Evolutionary conservation across 2,329 filamentous ascomycete species (phyloP).

Genomic region (Bipolaris oryzae): DNA sequence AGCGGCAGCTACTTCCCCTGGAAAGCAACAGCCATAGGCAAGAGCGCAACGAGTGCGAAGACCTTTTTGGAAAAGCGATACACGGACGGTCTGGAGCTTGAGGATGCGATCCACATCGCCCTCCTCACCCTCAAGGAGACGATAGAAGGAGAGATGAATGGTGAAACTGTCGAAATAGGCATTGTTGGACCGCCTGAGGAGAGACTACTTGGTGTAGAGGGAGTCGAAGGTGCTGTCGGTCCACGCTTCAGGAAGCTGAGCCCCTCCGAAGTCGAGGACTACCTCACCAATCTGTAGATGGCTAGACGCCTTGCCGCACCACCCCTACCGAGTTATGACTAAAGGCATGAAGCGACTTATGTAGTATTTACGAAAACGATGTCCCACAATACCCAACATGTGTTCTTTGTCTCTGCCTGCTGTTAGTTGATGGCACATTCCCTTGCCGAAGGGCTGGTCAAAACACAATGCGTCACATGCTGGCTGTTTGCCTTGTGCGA

Average conservation of each 20-base stretch:
- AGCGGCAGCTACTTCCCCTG: constrained; percentile 98
- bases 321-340: background rate
- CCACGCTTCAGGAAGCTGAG: constrained; percentile 93
- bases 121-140: constrained; percentile 97
- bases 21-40: constrained; percentile 99
- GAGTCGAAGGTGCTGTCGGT: constrained; percentile 81
- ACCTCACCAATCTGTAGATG: constrained; percentile 91
- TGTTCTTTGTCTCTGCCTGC: background rate
- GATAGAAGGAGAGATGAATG: constrained; percentile 99
- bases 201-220: constrained; percentile 88
- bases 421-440: background rate
- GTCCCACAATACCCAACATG: constrained; percentile 9
- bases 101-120: constrained; percentile 98
- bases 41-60: constrained; percentile 97
- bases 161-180: constrained; percentile 97
- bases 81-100: constrained; percentile 93
- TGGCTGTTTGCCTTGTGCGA: background rate
- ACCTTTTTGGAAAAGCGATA: constrained; percentile 99
- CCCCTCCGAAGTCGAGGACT: constrained; percentile 98
- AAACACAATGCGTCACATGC: background rate
- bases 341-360: constrained; percentile 25
- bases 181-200: constrained; percentile 95
- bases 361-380: constrained; percentile 36
- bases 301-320: background rate
- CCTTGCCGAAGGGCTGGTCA: background rate